Evolutionary conservation across 495 filamentous ascomycete species (phyloP), one percentile per base, ranked within the genome.

Genomic region (Aspergillus homomorphus): DNA sequence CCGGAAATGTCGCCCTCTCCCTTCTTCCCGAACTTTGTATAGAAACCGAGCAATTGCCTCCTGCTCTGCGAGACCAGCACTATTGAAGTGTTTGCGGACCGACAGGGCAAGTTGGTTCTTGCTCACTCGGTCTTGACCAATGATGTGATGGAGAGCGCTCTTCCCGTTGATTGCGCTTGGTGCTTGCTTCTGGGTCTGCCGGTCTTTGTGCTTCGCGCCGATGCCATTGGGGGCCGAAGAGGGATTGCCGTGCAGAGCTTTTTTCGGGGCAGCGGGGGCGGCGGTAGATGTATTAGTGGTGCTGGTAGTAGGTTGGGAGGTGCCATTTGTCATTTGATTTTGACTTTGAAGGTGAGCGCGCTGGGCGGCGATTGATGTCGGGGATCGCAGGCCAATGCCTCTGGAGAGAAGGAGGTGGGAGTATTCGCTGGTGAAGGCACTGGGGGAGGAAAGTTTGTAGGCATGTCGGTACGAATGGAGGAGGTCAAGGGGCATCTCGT

Each of bases 61-160:
- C 62, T 87, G 91, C 72, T 97, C 92, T 53, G 85, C 86, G 14
- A 96, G 83, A 10, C 88, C 90, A 50, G 89, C 80, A 21, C 84
- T 87, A 67, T 96, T 96, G 72, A 97, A 96, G 69, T 96, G 89
- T 75, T 92, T 96, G 57, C 92, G 77, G 22, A 94, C 90, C 10
- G 87, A 80, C 56, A 86, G 80, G n/a, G 90, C 89, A 38, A 97
- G 80, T 63, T 92, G 83, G 23, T 92, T 86, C 66, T 90, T 89
- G 64, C 80, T 81, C 66, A 93, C 84, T 53, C 89, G 79, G 50
- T 88, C 73, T 60, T 79, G 76, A 18, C 73, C 69, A 51, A 69
- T 69, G 41, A 76, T 77, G 28, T 66, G 65, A 51, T 70, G 66
- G 18, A 77, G 55, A 20, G 68, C 49, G 10, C 51, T 48, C 54